These are phyloP conservation scores for Neurospora africana DNA, from an alignment of 495 filamentous ascomycete genomes.

Conservation along the genomic window DNA sequence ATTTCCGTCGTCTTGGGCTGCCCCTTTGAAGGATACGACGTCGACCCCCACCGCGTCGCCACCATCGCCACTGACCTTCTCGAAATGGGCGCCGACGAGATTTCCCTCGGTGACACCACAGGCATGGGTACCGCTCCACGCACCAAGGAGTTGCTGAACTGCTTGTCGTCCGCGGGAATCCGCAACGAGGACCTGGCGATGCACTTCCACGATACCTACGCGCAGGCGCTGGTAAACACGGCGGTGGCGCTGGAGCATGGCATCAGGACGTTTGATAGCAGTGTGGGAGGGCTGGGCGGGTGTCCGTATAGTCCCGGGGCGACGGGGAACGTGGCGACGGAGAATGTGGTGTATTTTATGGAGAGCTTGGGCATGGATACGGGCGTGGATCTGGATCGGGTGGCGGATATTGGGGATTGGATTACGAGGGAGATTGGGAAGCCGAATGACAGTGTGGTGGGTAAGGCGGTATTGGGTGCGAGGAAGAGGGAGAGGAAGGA, in stretches of 20 bases:
- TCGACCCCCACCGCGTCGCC: conserved; percentile 67
- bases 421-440: conserved; percentile 74
- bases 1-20: conserved; percentile 92
- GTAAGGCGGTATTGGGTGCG: conserved; percentile 63
- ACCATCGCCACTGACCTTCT: conserved; percentile 72
- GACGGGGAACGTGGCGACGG: conserved; percentile 89
- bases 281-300: conserved; percentile 83
- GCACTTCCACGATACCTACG: conserved; percentile 97
- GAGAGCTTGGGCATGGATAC: conserved; percentile 81
- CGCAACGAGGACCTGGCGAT: conserved; percentile 72
- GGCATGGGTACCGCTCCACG: conserved; percentile 89
- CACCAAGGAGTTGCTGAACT: conserved; percentile 57
- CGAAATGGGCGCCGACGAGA: conserved; percentile 94
- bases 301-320: conserved; percentile 92
- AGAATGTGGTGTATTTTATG: conserved; percentile 84
- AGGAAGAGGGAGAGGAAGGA: conserved; percentile 11
- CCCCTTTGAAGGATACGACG: conserved; percentile 84
- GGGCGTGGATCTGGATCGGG: conserved; percentile 72
- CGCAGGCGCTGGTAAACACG: conserved; percentile 84
- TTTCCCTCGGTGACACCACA: conserved; percentile 88
- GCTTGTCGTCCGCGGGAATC: conserved; percentile 66
- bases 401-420: conserved; percentile 80
- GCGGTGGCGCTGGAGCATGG: conserved; percentile 80
- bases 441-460: conserved; percentile 63
- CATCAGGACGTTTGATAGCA: conserved; percentile 79